Base-by-base conservation (phyloP, 371 early-diverging fungal species). In the Syncephalastrum sp. region DNA sequence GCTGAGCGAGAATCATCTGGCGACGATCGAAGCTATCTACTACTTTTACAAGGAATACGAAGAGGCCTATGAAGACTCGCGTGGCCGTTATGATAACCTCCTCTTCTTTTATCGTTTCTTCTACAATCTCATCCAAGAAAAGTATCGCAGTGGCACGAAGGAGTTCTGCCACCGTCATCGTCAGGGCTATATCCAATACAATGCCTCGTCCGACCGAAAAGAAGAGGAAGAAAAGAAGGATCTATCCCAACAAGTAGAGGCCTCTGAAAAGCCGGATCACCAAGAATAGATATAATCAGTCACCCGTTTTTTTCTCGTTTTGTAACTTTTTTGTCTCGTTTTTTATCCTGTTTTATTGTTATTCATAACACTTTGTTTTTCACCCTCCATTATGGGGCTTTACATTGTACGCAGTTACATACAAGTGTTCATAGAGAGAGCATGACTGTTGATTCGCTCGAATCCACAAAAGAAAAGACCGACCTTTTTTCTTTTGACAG, bases 21-120 rank as follows among this genome's bases (percentile, higher is more conserved):
- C 95, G 0, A 97, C 97, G 1, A 95, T 97, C 54, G 97, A 97
- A 69, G 97, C 97, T 6, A 91, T 95, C 42, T 96, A 97, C 57
- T 95, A 89, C 64, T 80, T 94, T 50, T 92, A 88, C 70, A 76
- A 85, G 21, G 96, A 95, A 69, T 90, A 87, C 53, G 53, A 59
- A 3, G 65, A 74, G 21, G 60, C 68, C 2, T 75, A 64, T 47
- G 70, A 67, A 59, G 59, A 50, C 41, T 47, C 54, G 15, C 62
- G 66, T 41, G 94, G 93, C 8, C 77, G 83, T 42, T 93, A 86
- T 60, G 96, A 95, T 59, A 86, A 92, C 64, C 72, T 95, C 56
- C 67, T 97, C 70, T 95, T 85, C 66, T 95, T 92, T 57, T 97
- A 90, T 79, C 91, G 88, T 57, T 82, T 82, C 64, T 89, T 93